phyloP scores from a whole-genome alignment of 2,329 filamentous ascomycete species.

The Harringtonia lauricola region DNA sequence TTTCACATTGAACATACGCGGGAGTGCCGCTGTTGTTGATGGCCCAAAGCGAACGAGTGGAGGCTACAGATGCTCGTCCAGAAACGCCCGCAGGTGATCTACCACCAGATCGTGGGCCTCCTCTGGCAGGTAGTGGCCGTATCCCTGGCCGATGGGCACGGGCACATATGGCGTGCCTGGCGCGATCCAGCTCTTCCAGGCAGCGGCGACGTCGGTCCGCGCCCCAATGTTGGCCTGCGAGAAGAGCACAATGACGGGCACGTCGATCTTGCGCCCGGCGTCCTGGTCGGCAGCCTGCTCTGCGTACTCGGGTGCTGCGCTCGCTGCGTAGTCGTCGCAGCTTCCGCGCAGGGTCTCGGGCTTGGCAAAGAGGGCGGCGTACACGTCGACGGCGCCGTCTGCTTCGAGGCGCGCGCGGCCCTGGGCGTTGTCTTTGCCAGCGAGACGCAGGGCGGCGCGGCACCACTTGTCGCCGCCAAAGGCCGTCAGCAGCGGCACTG shows the following conservation, averaged over 20 bases:
- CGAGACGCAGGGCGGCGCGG: constrained; percentile 20
- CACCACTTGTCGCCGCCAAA: constrained; percentile 29
- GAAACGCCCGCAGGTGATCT: constrained; percentile 7
- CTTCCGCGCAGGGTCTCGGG: constrained; percentile 28
- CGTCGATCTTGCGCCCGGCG: constrained; percentile 27
- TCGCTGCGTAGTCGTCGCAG: constrained; percentile 36
- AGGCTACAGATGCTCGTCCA: not conserved
- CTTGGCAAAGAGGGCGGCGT: constrained; percentile 28
- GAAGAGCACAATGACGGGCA: constrained; percentile 31
- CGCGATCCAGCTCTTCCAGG: constrained; percentile 34
- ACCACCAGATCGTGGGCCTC: constrained; percentile 14
- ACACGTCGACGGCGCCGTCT: constrained; percentile 29
- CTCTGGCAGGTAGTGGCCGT: constrained; percentile 15
- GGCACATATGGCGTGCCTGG: constrained; percentile 12
- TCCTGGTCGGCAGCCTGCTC: constrained; percentile 33
- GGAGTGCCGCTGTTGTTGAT: no score
- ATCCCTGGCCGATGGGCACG: constrained; percentile 10
- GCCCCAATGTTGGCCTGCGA: constrained; percentile 28
- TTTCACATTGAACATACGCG: no score
- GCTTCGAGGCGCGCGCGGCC: constrained; percentile 13
- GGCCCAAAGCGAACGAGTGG: no score
- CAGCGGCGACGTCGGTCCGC: constrained; percentile 26
- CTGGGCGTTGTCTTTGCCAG: constrained; percentile 9
- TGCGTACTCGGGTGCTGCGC: constrained; percentile 27
- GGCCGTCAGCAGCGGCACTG: constrained; percentile 28